Evolutionary conservation across 805 yeast genomes (phyloP), one percentile per base, ranked within the genome.

Genomic region (Monosporozyma aquatica): DNA sequence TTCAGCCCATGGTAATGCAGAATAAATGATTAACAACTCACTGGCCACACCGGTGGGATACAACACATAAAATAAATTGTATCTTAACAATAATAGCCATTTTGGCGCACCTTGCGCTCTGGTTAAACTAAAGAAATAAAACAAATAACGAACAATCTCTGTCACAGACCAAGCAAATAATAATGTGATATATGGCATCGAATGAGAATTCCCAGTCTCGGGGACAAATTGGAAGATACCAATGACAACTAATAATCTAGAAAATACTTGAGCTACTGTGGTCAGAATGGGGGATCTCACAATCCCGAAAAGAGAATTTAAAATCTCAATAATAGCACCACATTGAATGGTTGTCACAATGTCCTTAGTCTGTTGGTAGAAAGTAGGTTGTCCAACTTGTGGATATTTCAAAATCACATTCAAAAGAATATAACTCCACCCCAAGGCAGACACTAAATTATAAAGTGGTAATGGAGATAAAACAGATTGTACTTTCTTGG

Each of bases 1-100:
- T 40, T 66, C 71, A n/a, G 95, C 95, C 38, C 74, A 76, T n/a
- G 71, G 73, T 40, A 90, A 68, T 0, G 95, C 79, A 43, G 77
- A 63, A 64, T 76, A 81, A 45, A 86, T 71, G 65, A 87, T 75
- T 27, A 70, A 55, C 46, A 83, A 69, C 61, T 92, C 98, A 47
- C 90, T 78, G 2, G 83, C 75, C n/a, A 89, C 96, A 3, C 98
- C 98, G 17, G 82, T 62, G 15, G 98, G 98, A 57, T 92, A 92
- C 49, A 92, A 68, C 2, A 86, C 75, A 50, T 75, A 74, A 64
- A 92, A 92, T 22, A 86, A 66, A 48, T 84, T 83, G 71, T 92
- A 92, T 56, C 98, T 75, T 49, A 87, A 65, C 72, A 81, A 74
- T 15, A 79, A 74, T 50, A 90, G 69, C 47, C 83, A 63, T 51